A percentile compares a stretch with the other conserved stretches of the same genome.
These are phyloP conservation scores for Eucalyptus marginata DNA, from an alignment of 345 rosid species.

Conservation along the genomic window DNA sequence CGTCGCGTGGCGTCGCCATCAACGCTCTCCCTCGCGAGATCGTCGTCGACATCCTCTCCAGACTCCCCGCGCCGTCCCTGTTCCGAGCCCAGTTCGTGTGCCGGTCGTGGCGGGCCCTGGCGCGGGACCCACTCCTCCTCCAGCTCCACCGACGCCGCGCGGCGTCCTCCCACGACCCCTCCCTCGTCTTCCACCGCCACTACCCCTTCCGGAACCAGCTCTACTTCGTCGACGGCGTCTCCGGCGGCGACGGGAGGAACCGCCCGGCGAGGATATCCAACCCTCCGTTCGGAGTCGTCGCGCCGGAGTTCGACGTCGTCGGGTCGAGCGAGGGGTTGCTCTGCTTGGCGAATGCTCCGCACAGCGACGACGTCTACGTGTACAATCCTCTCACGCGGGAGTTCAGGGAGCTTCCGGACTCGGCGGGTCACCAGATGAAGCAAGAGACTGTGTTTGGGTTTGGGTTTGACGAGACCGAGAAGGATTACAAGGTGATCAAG, in stretches of 20 bases:
- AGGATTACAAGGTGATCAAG: slow-evolving; percentile 52
- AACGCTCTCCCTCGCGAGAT: slow-evolving; percentile 43
- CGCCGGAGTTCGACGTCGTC: slow-evolving; percentile 36
- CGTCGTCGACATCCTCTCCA: slow-evolving; percentile 42
- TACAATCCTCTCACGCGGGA: slow-evolving; percentile 53
- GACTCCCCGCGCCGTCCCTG: slow-evolving; percentile 47
- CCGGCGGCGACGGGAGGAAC: neutral
- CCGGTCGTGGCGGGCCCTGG: slow-evolving; percentile 32
- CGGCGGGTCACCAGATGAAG: slow-evolving; percentile 11
- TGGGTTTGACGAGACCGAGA: slow-evolving; percentile 32
- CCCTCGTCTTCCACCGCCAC: slow-evolving; percentile 56
- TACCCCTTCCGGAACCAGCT: slow-evolving; percentile 40
- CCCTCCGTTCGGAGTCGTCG: slow-evolving; percentile 15
- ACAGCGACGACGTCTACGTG: slow-evolving; percentile 21
- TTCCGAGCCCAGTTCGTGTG: slow-evolving; percentile 43
- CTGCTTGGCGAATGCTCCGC: slow-evolving; percentile 34
- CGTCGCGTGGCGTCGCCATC: neutral
- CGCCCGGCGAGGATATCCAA: slow-evolving; percentile 25
- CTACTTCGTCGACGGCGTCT: slow-evolving; percentile 29
- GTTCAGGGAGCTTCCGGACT: slow-evolving; percentile 19
- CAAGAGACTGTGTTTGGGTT: slow-evolving; percentile 51
- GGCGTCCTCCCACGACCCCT: slow-evolving; percentile 7
- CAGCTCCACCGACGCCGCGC: slow-evolving; percentile 2
- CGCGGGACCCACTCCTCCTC: slow-evolving; percentile 20
- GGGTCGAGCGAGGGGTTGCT: slow-evolving; percentile 62